phyloP scores from a whole-genome alignment of 1,284 basidiomycete genomes.

The Malassezia pachydermatis region DNA sequence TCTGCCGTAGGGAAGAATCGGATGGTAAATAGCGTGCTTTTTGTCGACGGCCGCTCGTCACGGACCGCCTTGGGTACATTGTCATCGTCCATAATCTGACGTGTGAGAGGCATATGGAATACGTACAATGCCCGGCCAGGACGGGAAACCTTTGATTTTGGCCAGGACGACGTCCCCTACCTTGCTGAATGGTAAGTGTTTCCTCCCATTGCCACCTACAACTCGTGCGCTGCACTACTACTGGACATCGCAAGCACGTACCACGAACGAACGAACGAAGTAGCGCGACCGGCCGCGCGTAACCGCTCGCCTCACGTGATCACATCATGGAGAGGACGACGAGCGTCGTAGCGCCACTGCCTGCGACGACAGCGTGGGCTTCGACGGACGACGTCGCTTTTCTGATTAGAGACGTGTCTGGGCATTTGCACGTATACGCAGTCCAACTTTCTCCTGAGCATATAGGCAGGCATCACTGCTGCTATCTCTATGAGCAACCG shows the following conservation, averaged over 20 bases:
- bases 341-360: background rate
- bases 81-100: conserved; percentile 68
- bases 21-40: conserved; percentile 68
- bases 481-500: conserved; percentile 21
- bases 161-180: conserved; percentile 73
- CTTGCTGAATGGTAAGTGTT: background rate
- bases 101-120: background rate
- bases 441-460: too few species aligned
- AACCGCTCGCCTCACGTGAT: background rate
- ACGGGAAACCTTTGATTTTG: conserved; percentile 83
- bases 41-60: conserved; percentile 61
- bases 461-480: too few species aligned
- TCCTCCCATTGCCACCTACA: conserved; percentile 1
- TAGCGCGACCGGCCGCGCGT: background rate
- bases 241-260: too few species aligned
- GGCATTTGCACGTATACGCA: too few species aligned
- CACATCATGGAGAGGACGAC: background rate
- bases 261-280: background rate
- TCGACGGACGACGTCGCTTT: too few species aligned
- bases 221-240: conserved; percentile 1
- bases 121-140: conserved; percentile 80
- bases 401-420: too few species aligned
- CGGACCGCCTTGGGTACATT: conserved; percentile 57
- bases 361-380: background rate
- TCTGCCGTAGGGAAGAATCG: conserved; percentile 83